Conservation (phyloP, 1,139 yeast species). For the Zhuliangozyma parablackwelliae region DNA sequence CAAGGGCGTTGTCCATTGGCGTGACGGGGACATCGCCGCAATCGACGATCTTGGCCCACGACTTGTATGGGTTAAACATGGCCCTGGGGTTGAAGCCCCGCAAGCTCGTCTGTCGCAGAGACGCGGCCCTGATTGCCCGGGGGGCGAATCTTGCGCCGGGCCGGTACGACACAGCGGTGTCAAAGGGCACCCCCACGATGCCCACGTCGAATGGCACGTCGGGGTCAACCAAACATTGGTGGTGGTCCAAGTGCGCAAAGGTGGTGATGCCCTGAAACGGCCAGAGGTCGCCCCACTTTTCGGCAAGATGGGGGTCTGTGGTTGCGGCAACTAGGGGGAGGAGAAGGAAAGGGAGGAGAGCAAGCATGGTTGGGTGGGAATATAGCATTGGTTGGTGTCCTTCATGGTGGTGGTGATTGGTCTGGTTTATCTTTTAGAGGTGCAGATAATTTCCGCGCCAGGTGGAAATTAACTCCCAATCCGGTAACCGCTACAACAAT, state of each 20-base stretch:
- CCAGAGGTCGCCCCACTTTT: conserved; percentile 63
- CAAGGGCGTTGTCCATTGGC: conserved; percentile 70
- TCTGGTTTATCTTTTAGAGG: too few species aligned
- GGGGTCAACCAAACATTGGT: conserved; percentile 51
- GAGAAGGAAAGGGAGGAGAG: neutral
- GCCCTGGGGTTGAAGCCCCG: conserved; percentile 72
- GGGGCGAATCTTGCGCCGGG: conserved; percentile 84
- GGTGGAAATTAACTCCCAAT: too few species aligned
- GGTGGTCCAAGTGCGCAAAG: conserved; percentile 65
- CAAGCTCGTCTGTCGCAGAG: conserved; percentile 63
- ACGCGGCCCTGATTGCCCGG: conserved; percentile 65
- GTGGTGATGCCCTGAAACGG: conserved; percentile 68
- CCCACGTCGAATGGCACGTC: conserved; percentile 56
- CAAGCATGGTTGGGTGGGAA: too few species aligned
- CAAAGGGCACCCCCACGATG: conserved; percentile 72
- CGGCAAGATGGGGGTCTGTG: conserved; percentile 31
- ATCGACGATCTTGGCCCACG: conserved; percentile 68
- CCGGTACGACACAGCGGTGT: conserved; percentile 69
- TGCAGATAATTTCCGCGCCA: too few species aligned
- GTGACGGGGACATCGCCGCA: conserved; percentile 82
- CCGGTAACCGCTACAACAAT: too few species aligned
- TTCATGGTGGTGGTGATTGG: too few species aligned
- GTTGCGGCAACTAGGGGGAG: too few species aligned
- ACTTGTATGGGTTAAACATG: conserved; percentile 54
- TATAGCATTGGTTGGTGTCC: too few species aligned